Percentiles rank a stretch among this genome's conserved stretches.
Conservation (phyloP, 176 grass and related monocot species). For the Ensete glaucum region DNA sequence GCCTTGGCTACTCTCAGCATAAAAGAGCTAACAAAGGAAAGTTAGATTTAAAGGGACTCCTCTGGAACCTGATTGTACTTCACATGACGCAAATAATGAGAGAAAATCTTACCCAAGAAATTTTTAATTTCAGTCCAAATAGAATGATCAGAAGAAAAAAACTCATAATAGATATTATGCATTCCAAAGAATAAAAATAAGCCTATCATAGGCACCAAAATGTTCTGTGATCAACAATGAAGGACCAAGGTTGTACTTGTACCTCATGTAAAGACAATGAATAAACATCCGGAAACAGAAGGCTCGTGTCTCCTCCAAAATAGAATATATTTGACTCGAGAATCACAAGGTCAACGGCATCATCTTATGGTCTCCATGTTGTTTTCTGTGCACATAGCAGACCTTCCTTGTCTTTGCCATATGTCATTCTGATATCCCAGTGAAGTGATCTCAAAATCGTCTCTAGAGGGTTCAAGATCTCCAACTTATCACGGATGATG, state of each 20-base stretch:
- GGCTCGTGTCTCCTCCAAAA: not conserved
- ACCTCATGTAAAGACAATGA: no score
- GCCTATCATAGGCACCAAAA: not conserved
- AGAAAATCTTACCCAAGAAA: not conserved
- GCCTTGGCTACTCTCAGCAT: no score
- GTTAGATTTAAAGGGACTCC: no score
- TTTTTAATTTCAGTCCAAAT: not conserved
- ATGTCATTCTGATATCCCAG: conserved; percentile 89
- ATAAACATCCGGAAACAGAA: not conserved
- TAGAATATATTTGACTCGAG: not conserved
- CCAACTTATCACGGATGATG: conserved; percentile 77
- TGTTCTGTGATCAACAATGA: no score
- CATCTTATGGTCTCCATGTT: conserved; percentile 57
- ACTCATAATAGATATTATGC: not conserved
- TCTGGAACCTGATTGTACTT: no score
- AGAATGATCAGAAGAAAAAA: not conserved
- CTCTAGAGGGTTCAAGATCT: conserved; percentile 71
- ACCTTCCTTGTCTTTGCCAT: conserved; percentile 72
- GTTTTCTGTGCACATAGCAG: conserved; percentile 76
- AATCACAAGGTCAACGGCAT: conserved; percentile 9
- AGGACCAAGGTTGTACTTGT: no score
- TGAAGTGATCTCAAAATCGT: conserved; percentile 66
- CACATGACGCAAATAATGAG: no score
- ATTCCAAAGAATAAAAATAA: not conserved
- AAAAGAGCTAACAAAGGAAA: no score